Percentiles rank a stretch among this genome's conserved stretches.
phyloP scores from a whole-genome alignment of 2,329 filamentous ascomycete species.

The Pseudodiploospora longispora region DNA sequence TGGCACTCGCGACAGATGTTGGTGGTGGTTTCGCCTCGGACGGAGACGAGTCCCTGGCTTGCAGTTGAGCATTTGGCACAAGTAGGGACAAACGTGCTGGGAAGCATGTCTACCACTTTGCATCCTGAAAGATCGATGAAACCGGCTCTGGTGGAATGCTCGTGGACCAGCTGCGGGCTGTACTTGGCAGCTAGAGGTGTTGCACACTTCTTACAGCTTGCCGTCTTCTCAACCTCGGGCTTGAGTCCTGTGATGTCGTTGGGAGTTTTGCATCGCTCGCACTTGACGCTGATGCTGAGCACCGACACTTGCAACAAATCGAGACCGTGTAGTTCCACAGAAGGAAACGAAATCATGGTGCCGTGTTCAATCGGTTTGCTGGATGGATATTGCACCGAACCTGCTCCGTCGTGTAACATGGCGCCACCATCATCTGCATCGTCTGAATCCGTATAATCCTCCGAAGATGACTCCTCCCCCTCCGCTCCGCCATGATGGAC shows the following conservation, averaged over 20 bases:
- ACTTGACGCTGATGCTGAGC: slow-evolving; percentile 66
- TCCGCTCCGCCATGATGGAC: slow-evolving; percentile 20
- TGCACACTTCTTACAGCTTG: slow-evolving; percentile 53
- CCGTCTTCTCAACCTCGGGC: slow-evolving; percentile 41
- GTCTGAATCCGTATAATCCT: slow-evolving; percentile 38
- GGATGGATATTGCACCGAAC: slow-evolving; percentile 3
- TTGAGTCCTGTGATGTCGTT: slow-evolving; percentile 62
- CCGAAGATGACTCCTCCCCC: slow-evolving; percentile 39
- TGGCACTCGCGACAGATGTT: slow-evolving; percentile 76
- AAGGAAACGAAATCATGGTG: slow-evolving; percentile 72
- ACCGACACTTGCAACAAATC: slow-evolving; percentile 64
- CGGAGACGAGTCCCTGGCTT: slow-evolving; percentile 60
- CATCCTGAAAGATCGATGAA: slow-evolving; percentile 72
- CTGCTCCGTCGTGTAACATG: slow-evolving; percentile 21
- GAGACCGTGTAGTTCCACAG: slow-evolving; percentile 66
- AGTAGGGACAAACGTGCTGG: slow-evolving; percentile 71
- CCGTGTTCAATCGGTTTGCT: slow-evolving; percentile 49
- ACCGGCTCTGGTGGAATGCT: slow-evolving; percentile 64
- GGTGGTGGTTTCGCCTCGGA: slow-evolving; percentile 63
- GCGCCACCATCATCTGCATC: slow-evolving; percentile 36
- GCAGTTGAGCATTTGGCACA: slow-evolving; percentile 68
- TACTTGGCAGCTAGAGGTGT: slow-evolving; percentile 45
- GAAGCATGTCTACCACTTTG: slow-evolving; percentile 66
- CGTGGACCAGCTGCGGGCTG: slow-evolving; percentile 63
- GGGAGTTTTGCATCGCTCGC: slow-evolving; percentile 66